These are phyloP conservation scores for Dillenia turbinata DNA, from an alignment of 164 flowering plant species.

Conservation along the genomic window DNA sequence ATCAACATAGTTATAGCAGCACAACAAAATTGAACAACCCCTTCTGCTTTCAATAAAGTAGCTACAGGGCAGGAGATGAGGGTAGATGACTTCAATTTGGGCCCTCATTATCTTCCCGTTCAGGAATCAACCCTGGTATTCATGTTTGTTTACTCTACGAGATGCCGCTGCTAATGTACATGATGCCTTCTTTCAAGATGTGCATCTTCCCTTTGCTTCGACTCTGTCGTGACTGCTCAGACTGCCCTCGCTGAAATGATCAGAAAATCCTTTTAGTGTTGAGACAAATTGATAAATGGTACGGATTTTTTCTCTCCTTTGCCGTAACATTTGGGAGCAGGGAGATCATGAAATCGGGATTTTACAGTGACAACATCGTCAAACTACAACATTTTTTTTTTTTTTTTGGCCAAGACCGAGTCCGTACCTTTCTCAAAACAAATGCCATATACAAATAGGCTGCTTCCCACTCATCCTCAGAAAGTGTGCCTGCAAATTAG, in stretches of 20 bases:
- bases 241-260: slow-evolving; percentile 63
- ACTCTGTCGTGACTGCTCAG: slow-evolving; percentile 33
- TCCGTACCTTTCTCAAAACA: slow-evolving; percentile 77
- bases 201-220: slow-evolving; percentile 44
- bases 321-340: neutral
- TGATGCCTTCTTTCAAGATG: slow-evolving; percentile 59
- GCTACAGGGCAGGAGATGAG: too few species aligned
- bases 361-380: neutral
- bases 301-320: too few species aligned
- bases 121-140: too few species aligned
- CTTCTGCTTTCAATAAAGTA: too few species aligned
- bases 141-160: neutral
- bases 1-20: too few species aligned
- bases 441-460: slow-evolving; percentile 85
- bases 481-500: slow-evolving; percentile 60
- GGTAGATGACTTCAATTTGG: too few species aligned
- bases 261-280: neutral
- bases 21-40: too few species aligned
- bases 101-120: too few species aligned
- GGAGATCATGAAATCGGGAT: neutral
- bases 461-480: slow-evolving; percentile 95
- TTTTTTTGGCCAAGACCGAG: neutral
- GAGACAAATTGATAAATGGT: neutral
- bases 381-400: neutral
- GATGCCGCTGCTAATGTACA: slow-evolving; percentile 25